Evolutionary conservation across 768 basidiomycete genomes (phyloP), one percentile per base, ranked within the genome.

Genomic region (Sarcodon aspratus): DNA sequence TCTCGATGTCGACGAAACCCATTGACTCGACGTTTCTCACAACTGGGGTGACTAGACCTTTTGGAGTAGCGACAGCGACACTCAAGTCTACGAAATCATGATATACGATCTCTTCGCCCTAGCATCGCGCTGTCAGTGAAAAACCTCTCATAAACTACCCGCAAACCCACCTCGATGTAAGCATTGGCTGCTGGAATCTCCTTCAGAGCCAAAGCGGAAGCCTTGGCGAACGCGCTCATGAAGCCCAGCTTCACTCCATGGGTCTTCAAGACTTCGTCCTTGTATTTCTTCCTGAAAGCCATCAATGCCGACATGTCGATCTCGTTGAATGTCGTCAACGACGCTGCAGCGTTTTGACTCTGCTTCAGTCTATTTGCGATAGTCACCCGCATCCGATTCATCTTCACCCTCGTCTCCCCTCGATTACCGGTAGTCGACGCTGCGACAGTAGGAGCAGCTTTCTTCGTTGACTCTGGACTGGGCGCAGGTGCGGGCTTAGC

Each of bases 251-350:
- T 98, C 65, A 98, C 83, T 46, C 92, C 94, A 57, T 93, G 85
- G 61, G 82, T 78, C 66, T 98, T 96, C 40, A 92, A 71, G 36
- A 97, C 72, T 40, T 77, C 71, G 54, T 96, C 93, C 74, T 98
- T 98, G 80, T 92, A 94, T 63, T 83, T 80, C 63, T 84, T 80
- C 59, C 95, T 87, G 82, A 98, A 80, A 37, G 85, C 82, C 72
- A 96, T 87, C 49, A 98, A 71, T 38, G 88, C 84, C 37, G 91
- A 93, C 95, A 99, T 98, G 72, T 98, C 95, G 62, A 99, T 90
- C 69, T 99, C 95, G 71, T 99, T 97, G 79, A 99, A 99, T 21
- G 95, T 98, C 33, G 96, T 98, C 51, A 98, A 68, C 45, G 92
- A 94, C 44, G 95, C 95, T 4, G 95, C 96, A 15, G 89, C 80